Percentiles rank a stretch among this genome's conserved stretches.
phyloP scores from a whole-genome alignment of 1,139 yeast species.

The Nakaseomyces glabratus region DNA sequence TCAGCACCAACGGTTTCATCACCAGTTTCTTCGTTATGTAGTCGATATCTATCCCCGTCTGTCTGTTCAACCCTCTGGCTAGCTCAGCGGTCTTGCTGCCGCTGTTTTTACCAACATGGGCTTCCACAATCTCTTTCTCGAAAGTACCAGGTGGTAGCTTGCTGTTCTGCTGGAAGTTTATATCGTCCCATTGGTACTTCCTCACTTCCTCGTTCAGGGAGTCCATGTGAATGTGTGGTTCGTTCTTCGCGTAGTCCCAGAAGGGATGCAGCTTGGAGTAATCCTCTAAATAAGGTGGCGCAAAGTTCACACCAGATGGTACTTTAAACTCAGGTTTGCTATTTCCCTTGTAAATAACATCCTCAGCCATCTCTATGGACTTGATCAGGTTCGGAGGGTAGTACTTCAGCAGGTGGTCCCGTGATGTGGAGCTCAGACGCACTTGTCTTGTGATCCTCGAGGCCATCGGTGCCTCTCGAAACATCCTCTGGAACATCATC shows the following conservation, averaged over 20 bases:
- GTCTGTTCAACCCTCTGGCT: conserved; percentile 52
- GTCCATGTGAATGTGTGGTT: conserved; percentile 33
- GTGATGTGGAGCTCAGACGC: background rate
- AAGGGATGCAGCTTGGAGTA: conserved; percentile 47
- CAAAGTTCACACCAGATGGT: conserved; percentile 38
- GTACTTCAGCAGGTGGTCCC: conserved; percentile 17
- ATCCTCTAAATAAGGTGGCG: conserved; percentile 56
- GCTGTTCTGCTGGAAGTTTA: conserved; percentile 24
- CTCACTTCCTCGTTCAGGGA: conserved; percentile 32
- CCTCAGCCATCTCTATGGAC: conserved; percentile 73
- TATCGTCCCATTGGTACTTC: conserved; percentile 31
- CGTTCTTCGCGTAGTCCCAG: conserved; percentile 43
- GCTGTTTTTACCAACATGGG: conserved; percentile 9
- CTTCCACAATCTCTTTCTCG: conserved; percentile 10
- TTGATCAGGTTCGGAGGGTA: conserved; percentile 44
- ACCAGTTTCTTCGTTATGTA: conserved; percentile 53
- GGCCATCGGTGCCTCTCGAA: too few relatives aligned
- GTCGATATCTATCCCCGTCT: conserved; percentile 65
- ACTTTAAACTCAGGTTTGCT: conserved; percentile 29
- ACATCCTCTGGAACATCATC: too few relatives aligned
- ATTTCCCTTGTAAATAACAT: conserved; percentile 45
- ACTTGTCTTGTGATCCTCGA: too few relatives aligned
- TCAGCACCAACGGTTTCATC: conserved; percentile 60
- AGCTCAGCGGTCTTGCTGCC: conserved; percentile 28
- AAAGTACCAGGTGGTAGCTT: conserved; percentile 34